phyloP scores from a whole-genome alignment of 2,329 filamentous ascomycete genomes.

The Stemphylium vesicarium region DNA sequence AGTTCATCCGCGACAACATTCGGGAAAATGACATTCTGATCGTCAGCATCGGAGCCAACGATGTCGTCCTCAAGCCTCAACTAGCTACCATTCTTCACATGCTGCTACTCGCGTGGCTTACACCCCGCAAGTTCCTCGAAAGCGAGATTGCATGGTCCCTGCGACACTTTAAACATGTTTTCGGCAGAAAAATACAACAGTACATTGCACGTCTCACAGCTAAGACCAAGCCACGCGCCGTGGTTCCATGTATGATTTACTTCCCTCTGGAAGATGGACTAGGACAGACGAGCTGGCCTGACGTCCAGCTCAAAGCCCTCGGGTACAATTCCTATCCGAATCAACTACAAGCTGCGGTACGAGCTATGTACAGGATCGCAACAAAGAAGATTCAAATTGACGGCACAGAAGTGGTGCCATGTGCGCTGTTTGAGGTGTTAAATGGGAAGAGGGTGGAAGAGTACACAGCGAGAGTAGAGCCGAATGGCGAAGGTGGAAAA shows the following conservation, averaged over 20 bases:
- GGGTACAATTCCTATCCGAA: slow-evolving; percentile 40
- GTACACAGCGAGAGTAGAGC: slow-evolving; percentile 47
- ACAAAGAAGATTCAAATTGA: slow-evolving; percentile 36
- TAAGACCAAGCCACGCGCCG: slow-evolving; percentile 40
- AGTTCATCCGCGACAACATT: slow-evolving; percentile 46
- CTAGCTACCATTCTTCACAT: slow-evolving; percentile 39
- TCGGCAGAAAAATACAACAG: slow-evolving; percentile 33
- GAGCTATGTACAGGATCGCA: slow-evolving; percentile 39
- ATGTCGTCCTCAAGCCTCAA: slow-evolving; percentile 42
- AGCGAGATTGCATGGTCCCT: slow-evolving; percentile 35
- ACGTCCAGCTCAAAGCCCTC: slow-evolving; percentile 36
- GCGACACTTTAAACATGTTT: slow-evolving; percentile 41
- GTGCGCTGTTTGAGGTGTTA: slow-evolving; percentile 41
- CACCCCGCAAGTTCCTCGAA: slow-evolving; percentile 28
- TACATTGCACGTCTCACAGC: slow-evolving; percentile 37
- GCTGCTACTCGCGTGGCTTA: slow-evolving; percentile 42
- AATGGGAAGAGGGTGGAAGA: slow-evolving; percentile 38
- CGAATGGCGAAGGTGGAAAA: slow-evolving; percentile 40
- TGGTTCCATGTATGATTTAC: slow-evolving; percentile 50
- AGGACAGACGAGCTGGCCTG: slow-evolving; percentile 44
- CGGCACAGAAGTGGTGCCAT: slow-evolving; percentile 42
- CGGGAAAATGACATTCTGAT: slow-evolving; percentile 39
- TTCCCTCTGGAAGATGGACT: slow-evolving; percentile 41
- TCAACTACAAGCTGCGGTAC: slow-evolving; percentile 43
- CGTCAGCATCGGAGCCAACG: slow-evolving; percentile 48